phyloP scores from a whole-genome alignment of 2,329 filamentous ascomycete species.

The Diaporthe sp. region DNA sequence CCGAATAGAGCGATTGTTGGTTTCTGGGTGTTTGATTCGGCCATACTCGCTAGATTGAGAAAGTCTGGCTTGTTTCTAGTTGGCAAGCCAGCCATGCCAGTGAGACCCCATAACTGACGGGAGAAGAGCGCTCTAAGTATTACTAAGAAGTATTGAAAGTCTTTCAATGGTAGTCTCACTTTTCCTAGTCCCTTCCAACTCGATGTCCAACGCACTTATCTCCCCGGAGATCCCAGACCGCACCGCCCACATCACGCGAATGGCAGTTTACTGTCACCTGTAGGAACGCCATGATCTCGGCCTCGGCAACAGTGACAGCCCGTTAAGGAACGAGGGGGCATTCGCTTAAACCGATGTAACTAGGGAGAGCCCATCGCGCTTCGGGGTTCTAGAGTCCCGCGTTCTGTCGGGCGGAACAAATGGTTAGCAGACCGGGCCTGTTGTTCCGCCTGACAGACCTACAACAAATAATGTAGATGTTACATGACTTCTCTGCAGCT shows the following conservation, averaged over 20 bases:
- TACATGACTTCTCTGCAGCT: no score
- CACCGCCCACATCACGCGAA: neutral
- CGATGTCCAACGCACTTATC: neutral
- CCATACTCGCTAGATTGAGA: neutral
- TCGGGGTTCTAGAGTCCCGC: no score
- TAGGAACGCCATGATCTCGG: neutral
- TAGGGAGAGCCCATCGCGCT: neutral
- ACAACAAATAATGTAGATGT: no score
- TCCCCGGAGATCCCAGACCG: neutral
- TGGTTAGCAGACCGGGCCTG: no score
- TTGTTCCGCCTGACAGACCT: no score
- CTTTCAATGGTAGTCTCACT: neutral
- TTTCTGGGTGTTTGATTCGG: no score
- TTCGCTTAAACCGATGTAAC: neutral
- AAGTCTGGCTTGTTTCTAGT: neutral
- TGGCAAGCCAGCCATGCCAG: no score
- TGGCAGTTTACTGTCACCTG: neutral
- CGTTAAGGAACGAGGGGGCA: neutral
- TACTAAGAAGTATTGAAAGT: neutral
- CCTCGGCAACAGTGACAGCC: neutral
- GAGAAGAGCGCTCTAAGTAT: neutral
- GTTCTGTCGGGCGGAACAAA: no score
- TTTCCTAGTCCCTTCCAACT: neutral
- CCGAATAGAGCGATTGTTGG: no score
- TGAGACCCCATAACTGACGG: neutral